These are phyloP conservation scores for Leccinum olivaceoglutinosum DNA, from an alignment of 1,284 basidiomycete species.

Conservation along the genomic window DNA sequence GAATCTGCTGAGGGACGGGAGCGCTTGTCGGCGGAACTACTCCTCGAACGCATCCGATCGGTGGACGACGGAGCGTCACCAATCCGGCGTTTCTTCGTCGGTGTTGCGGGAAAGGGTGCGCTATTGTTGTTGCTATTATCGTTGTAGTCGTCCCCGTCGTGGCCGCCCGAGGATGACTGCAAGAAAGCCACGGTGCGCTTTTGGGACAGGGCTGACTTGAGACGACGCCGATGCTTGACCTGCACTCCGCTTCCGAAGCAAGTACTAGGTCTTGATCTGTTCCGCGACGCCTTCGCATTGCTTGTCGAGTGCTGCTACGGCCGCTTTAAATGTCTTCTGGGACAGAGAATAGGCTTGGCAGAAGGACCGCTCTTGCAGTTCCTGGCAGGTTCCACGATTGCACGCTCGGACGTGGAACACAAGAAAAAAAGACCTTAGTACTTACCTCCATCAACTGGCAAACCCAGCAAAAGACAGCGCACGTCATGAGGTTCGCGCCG, in stretches of 20 bases:
- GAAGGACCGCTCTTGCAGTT: slow-evolving; percentile 21
- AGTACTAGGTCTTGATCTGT: slow-evolving; percentile 15
- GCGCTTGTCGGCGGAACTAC: slow-evolving; percentile 11
- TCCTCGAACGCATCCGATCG: slow-evolving; percentile 8
- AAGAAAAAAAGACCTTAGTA: background rate
- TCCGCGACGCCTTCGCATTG: slow-evolving; percentile 24
- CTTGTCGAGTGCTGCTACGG: slow-evolving; percentile 17
- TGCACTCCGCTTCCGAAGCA: slow-evolving; percentile 7
- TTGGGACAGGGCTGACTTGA: background rate
- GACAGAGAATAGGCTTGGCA: slow-evolving; percentile 16
- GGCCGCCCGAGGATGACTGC: background rate
- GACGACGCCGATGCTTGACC: background rate
- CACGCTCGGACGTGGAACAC: background rate
- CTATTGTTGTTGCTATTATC: background rate
- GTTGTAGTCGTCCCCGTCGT: background rate
- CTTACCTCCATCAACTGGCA: slow-evolving; percentile 29
- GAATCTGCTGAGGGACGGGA: background rate
- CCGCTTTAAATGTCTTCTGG: slow-evolving; percentile 16
- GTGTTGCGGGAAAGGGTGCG: slow-evolving; percentile 20
- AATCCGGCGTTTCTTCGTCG: slow-evolving; percentile 25
- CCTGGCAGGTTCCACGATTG: slow-evolving; percentile 7
- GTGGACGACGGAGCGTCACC: slow-evolving; percentile 10
- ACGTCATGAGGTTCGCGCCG: slow-evolving; percentile 11
- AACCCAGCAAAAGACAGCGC: slow-evolving; percentile 29
- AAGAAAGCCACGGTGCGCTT: slow-evolving; percentile 23